A percentile compares a stretch with the other conserved stretches of the same genome.
Conservation (phyloP, 441 rosid genomes). For the Aquilaria agallochum region DNA sequence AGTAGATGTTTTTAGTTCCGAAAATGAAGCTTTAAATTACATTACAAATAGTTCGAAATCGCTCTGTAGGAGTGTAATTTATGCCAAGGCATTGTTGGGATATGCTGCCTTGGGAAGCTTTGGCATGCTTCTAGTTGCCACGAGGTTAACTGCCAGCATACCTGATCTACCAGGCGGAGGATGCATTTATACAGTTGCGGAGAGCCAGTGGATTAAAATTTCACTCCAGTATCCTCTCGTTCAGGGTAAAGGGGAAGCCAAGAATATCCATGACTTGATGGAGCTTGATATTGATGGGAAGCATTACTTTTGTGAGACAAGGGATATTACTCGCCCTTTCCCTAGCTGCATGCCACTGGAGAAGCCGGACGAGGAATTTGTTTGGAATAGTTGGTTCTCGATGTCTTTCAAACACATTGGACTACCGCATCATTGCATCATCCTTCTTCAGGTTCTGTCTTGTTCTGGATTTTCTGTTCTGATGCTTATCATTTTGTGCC, state of each 20-base stretch:
- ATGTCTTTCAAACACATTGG: slow-evolving; percentile 69
- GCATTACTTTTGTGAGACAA: slow-evolving; percentile 89
- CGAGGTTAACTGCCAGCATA: slow-evolving; percentile 63
- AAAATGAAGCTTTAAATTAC: slow-evolving; percentile 75
- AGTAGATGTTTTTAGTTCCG: slow-evolving; percentile 64
- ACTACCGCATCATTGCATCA: slow-evolving; percentile 65
- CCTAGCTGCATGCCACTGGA: slow-evolving; percentile 76
- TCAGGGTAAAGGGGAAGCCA: slow-evolving; percentile 84
- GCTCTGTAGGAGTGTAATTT: slow-evolving; percentile 37
- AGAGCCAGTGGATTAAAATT: slow-evolving; percentile 89
- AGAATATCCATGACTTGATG: slow-evolving; percentile 80
- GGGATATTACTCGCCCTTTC: slow-evolving; percentile 88
- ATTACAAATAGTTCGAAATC: slow-evolving; percentile 68
- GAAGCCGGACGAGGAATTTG: slow-evolving; percentile 86
- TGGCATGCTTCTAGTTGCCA: slow-evolving; percentile 88
- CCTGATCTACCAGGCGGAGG: slow-evolving; percentile 94
- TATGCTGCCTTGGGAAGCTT: slow-evolving; percentile 80
- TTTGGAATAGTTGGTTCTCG: slow-evolving; percentile 94
- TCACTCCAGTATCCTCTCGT: slow-evolving; percentile 76
- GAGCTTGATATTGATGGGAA: slow-evolving; percentile 95
- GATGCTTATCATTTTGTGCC: slow-evolving; percentile 12
- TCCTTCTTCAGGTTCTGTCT: slow-evolving; percentile 90
- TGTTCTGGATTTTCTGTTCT: slow-evolving; percentile 23
- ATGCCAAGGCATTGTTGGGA: slow-evolving; percentile 79
- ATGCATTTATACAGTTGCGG: slow-evolving; percentile 71